phyloP scores from a whole-genome alignment of 176 grass and related monocot genomes.

The Saccharum spontaneum region DNA sequence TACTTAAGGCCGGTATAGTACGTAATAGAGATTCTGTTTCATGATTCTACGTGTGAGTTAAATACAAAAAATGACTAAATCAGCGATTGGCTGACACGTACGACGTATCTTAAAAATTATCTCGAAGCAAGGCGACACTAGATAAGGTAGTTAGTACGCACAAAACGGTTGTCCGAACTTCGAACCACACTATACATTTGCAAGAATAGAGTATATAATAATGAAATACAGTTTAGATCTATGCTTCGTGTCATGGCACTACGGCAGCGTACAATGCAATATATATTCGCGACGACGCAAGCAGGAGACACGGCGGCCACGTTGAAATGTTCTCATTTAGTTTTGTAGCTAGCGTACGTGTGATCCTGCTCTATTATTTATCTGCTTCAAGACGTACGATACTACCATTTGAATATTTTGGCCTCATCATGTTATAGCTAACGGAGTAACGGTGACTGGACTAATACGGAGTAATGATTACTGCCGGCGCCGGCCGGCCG shows the following conservation, averaged over 20 bases:
- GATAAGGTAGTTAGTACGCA: not conserved
- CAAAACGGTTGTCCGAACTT: not conserved
- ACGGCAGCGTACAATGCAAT: not conserved
- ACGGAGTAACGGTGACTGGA: not conserved
- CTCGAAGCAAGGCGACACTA: not conserved
- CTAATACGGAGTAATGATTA: not conserved
- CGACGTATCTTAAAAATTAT: not conserved
- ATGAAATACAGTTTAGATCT: not conserved
- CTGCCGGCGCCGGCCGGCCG: not conserved
- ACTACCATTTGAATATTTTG: no score
- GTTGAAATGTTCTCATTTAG: not conserved
- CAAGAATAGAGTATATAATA: not conserved
- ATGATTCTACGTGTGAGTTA: no score
- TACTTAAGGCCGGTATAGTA: no score
- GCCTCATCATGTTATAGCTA: no score
- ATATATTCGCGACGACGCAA: not conserved
- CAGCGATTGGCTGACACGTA: no score
- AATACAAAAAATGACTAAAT: no score
- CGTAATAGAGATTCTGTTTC: no score
- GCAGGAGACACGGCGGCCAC: not conserved
- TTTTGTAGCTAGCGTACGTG: not conserved
- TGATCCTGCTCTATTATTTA: not conserved
- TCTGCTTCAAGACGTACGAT: not conserved
- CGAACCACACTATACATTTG: not conserved
- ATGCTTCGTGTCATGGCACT: not conserved